Conservation (phyloP, 768 basidiomycete genomes). For the Calocybe cyanea region DNA sequence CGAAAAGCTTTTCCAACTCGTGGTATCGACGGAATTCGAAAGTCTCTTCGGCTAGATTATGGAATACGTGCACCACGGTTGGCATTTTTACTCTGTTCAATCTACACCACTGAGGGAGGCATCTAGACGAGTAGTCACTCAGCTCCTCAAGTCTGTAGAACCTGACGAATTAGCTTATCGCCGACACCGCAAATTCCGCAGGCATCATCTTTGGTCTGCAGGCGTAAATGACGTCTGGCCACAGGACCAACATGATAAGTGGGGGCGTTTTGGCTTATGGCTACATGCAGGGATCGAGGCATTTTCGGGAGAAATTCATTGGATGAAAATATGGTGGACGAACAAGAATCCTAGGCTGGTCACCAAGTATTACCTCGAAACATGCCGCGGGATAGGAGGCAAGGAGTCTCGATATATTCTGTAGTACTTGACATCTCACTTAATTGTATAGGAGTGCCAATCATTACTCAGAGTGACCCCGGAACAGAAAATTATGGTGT, state of each 20-base stretch:
- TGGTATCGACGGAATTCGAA: background rate
- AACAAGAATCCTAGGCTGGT: conserved; percentile 22
- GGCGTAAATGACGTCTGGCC: conserved; percentile 22
- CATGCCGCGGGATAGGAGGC: background rate
- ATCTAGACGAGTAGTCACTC: too few relatives aligned
- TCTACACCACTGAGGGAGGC: too few relatives aligned
- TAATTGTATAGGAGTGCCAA: conserved; percentile 23
- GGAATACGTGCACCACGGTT: too few relatives aligned
- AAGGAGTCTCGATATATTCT: too few relatives aligned
- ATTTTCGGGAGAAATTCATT: conserved; percentile 20
- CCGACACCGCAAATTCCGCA: conserved; percentile 18
- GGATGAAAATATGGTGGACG: conserved; percentile 31
- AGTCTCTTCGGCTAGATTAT: too few relatives aligned
- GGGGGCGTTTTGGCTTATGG: conserved; percentile 32
- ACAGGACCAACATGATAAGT: conserved; percentile 48
- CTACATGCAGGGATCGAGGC: conserved; percentile 20
- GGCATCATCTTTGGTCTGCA: conserved; percentile 31
- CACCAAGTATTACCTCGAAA: conserved; percentile 1
- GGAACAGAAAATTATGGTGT: conserved; percentile 32
- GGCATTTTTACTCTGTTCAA: too few relatives aligned
- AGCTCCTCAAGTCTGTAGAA: background rate
- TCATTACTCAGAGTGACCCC: conserved; percentile 34
- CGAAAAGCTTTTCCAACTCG: too few relatives aligned
- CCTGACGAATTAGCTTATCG: conserved; percentile 16
- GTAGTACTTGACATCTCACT: too few relatives aligned